phyloP scores from a whole-genome alignment of 768 basidiomycete genomes.

The Suillus subalutaceus region DNA sequence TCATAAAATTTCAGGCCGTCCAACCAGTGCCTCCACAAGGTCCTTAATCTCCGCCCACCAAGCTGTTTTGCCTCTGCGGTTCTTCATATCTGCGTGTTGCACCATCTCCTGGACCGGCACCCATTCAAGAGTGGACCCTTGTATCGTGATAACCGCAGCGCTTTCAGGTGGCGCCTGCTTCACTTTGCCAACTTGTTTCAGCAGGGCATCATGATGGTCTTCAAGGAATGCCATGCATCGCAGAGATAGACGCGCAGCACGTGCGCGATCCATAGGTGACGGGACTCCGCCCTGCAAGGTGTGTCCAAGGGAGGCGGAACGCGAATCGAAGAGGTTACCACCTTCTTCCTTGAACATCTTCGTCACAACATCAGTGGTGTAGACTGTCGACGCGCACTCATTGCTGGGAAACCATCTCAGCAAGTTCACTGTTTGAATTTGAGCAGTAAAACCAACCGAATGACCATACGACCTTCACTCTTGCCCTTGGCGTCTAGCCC shows the following conservation, averaged over 20 bases:
- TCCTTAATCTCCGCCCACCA: slow-evolving; percentile 80
- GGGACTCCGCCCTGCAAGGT: slow-evolving; percentile 96
- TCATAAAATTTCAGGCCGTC: slow-evolving; percentile 57
- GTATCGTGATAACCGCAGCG: slow-evolving; percentile 91
- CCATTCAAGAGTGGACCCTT: slow-evolving; percentile 79
- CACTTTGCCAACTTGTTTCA: slow-evolving; percentile 50
- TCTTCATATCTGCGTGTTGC: slow-evolving; percentile 86
- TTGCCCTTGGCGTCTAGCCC: slow-evolving; percentile 84
- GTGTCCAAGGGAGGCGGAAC: slow-evolving; percentile 95
- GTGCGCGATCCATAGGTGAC: slow-evolving; percentile 91
- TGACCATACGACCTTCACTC: slow-evolving; percentile 91
- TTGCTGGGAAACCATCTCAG: slow-evolving; percentile 50
- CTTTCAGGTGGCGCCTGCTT: slow-evolving; percentile 62
- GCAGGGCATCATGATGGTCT: slow-evolving; percentile 64
- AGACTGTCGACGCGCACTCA: slow-evolving; percentile 85
- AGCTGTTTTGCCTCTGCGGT: slow-evolving; percentile 72
- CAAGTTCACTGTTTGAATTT: background rate
- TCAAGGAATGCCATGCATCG: slow-evolving; percentile 97
- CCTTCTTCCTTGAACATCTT: slow-evolving; percentile 97
- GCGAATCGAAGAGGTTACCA: slow-evolving; percentile 87
- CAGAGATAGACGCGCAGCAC: slow-evolving; percentile 86
- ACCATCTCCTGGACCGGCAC: slow-evolving; percentile 86
- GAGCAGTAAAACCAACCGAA: slow-evolving; percentile 58
- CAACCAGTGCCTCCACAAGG: slow-evolving; percentile 75
- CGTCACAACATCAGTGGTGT: slow-evolving; percentile 89